Evolutionary conservation across 345 rosid genomes (phyloP).

Genomic region (Combretum micranthum): DNA sequence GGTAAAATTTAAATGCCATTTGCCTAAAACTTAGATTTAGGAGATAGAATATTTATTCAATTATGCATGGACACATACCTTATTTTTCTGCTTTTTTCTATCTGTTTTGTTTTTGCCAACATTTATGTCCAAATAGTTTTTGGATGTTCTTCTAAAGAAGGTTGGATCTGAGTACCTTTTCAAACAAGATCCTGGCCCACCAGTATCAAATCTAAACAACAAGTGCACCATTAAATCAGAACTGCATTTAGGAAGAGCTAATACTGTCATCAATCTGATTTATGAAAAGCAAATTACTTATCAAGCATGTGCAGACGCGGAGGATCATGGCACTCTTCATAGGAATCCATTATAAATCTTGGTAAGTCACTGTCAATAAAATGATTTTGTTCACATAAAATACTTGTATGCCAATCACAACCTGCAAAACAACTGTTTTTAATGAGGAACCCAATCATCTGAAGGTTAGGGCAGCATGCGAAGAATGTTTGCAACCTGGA

Average conservation of each 20-base stretch:
- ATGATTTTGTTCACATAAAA: conserved; percentile 48
- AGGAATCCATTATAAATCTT: conserved; percentile 61
- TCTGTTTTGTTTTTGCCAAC: conserved; percentile 40
- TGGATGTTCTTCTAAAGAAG: conserved; percentile 53
- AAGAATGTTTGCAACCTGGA: not conserved
- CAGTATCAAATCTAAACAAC: conserved; percentile 56
- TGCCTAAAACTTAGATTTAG: not conserved
- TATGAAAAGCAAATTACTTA: conserved; percentile 28
- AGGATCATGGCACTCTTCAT: conserved; percentile 68
- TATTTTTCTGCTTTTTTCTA: conserved; percentile 38
- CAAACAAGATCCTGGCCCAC: conserved; percentile 80
- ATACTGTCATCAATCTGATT: conserved; percentile 3
- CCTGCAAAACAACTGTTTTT: conserved; percentile 43
- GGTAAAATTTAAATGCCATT: not conserved
- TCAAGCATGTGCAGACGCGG: conserved; percentile 73
- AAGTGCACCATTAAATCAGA: not conserved
- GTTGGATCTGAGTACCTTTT: conserved; percentile 84
- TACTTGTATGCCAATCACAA: conserved; percentile 66
- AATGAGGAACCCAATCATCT: conserved; percentile 15
- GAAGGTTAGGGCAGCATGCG: conserved; percentile 1
- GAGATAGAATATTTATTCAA: conserved; percentile 4
- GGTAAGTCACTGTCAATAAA: conserved; percentile 68
- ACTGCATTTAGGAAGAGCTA: not conserved
- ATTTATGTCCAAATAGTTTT: conserved; percentile 27
- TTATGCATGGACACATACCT: conserved; percentile 35